Base-by-base conservation (phyloP, 1,139 yeast species). In the Candida glucosophila region DNA sequence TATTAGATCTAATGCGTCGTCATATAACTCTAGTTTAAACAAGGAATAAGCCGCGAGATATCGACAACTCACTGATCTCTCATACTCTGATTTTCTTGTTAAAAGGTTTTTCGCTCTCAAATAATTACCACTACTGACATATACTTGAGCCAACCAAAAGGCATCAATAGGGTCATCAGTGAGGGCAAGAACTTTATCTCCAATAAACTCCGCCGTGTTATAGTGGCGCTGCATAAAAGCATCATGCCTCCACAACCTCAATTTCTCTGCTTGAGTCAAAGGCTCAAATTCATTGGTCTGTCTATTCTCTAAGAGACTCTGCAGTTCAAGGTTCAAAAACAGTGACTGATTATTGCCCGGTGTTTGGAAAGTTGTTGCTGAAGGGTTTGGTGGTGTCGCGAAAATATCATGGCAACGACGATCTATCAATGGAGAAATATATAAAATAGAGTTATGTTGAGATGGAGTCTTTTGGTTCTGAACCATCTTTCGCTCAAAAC, bases 91-190 rank as follows among this genome's bases (percentile, higher is more conserved):
- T 29, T 55, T 55, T 17, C 58, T 48, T 6, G 70, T 54, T 17
- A 72, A 48, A 25, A 88, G 53, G 38, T 76, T 77, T 30, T 83
- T 72, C 3, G 95, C 96, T 22, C 96, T 62, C 20, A 79, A 68
- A 47, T 73, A 86, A 44, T 82, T 75, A 8, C 92, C 90, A 34
- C 74, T 68, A 27, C 68, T 59, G 49, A 76, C 83, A 47, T 80
- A 77, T 2, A 82, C 93, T 52, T 90, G 95, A 0, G 95, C 96
- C 22, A 90, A 62, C 96, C 97, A 90, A 49, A 86, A 88, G 9
- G 96, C 96, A 50, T 90, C 97, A 43, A 80, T 82, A 10, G 95
- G 80, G 44, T 88, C 96, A 34, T 73, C 68, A 1, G 88, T 80
- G 32, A 88, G 56, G 0, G 88, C 74, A 24, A 54, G 64, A 6